These are phyloP conservation scores for Candida krabiensis DNA, from an alignment of 805 yeast species.

Conservation along the genomic window DNA sequence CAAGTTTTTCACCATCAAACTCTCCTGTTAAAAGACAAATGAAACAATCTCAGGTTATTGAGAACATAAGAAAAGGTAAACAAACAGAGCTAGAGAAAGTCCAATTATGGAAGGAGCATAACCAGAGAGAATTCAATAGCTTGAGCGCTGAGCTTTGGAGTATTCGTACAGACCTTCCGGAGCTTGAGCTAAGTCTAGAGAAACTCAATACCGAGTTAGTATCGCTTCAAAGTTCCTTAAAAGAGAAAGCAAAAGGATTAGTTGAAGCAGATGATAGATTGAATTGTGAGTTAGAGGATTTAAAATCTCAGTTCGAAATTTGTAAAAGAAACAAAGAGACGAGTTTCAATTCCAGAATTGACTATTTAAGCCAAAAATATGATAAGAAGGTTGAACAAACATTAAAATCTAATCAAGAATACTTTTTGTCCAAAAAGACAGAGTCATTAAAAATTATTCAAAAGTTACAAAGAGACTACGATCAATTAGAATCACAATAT, in stretches of 20 bases:
- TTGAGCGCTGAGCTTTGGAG: conserved; percentile 27
- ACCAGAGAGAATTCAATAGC: conserved; percentile 24
- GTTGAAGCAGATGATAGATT: conserved; percentile 23
- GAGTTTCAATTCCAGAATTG: conserved; percentile 32
- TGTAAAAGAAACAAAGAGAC: conserved; percentile 32
- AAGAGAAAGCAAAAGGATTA: conserved; percentile 33
- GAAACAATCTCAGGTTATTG: conserved; percentile 12
- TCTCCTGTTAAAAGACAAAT: conserved; percentile 9
- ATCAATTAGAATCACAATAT: neutral
- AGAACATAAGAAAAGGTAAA: conserved; percentile 13
- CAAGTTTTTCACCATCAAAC: conserved; percentile 1
- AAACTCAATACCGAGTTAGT: conserved; percentile 28
- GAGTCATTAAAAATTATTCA: conserved; percentile 14
- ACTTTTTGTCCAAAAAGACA: conserved; percentile 32
- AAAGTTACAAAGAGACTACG: neutral
- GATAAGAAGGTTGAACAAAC: conserved; percentile 36
- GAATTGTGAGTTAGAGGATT: conserved; percentile 26
- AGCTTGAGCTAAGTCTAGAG: conserved; percentile 27
- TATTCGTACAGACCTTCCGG: conserved; percentile 27
- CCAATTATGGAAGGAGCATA: conserved; percentile 14
- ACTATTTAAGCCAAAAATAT: conserved; percentile 16
- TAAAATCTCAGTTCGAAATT: conserved; percentile 37
- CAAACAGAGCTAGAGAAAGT: conserved; percentile 17
- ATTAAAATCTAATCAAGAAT: conserved; percentile 34
- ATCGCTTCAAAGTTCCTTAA: conserved; percentile 20